Evolutionary conservation across 202 grass and related monocot genomes (phyloP).

Genomic region (Eragrostis tef): DNA sequence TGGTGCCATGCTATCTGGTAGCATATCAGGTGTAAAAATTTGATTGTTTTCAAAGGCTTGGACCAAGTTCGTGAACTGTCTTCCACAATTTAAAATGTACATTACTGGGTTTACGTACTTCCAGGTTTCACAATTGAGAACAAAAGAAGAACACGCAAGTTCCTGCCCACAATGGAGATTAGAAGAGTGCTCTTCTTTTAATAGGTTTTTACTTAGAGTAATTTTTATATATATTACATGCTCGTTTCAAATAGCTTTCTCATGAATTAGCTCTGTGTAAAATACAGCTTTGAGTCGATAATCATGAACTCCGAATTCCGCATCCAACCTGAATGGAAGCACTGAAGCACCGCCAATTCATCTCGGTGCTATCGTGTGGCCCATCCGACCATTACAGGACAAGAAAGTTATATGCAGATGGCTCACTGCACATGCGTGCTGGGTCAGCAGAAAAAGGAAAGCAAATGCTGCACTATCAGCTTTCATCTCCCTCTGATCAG

Average conservation of each 20-base stretch:
- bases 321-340: constrained; percentile 33
- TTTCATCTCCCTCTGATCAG: background rate
- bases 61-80: background rate
- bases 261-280: background rate
- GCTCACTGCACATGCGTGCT: constrained; percentile 45
- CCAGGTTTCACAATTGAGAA: too few species aligned
- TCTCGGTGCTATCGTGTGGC: constrained; percentile 33
- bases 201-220: too few species aligned
- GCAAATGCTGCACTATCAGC: constrained; percentile 17
- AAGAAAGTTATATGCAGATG: constrained; percentile 39
- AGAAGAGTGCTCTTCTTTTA: too few species aligned
- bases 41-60: background rate
- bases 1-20: background rate
- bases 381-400: constrained; percentile 27
- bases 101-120: too few species aligned
- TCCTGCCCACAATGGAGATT: too few species aligned
- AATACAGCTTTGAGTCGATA: background rate
- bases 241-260: background rate
- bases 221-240: background rate
- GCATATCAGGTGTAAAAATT: background rate
- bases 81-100: too few species aligned
- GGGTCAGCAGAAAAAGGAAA: constrained; percentile 51
- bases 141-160: too few species aligned
- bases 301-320: too few species aligned
- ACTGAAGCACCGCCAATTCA: constrained; percentile 40